phyloP scores from a whole-genome alignment of 1,139 yeast species.

The Saccharomyces hybrid region DNA sequence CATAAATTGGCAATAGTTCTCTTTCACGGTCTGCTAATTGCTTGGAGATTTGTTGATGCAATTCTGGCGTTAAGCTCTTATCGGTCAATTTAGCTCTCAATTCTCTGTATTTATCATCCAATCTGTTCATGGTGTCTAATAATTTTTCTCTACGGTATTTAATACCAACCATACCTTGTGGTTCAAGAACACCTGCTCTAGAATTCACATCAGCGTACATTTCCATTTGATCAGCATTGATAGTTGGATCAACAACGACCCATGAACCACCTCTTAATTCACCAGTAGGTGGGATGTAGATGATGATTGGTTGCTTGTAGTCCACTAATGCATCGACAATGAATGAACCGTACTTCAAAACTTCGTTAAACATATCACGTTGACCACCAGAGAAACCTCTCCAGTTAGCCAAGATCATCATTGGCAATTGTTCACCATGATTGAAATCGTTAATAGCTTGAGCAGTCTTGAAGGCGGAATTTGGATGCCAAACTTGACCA shows the following conservation, averaged over 20 bases:
- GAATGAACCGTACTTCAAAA: slow-evolving; percentile 89
- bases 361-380: slow-evolving; percentile 98
- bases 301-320: slow-evolving; percentile 92
- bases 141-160: slow-evolving; percentile 92
- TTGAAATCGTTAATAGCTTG: slow-evolving; percentile 97
- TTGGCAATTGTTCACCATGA: slow-evolving; percentile 93
- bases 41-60: slow-evolving; percentile 55
- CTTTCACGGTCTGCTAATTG: slow-evolving; percentile 73
- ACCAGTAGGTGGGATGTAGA: slow-evolving; percentile 95
- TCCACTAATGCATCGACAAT: slow-evolving; percentile 96
- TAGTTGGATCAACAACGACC: slow-evolving; percentile 98
- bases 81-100: slow-evolving; percentile 54
- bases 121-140: slow-evolving; percentile 79
- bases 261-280: slow-evolving; percentile 99
- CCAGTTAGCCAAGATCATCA: slow-evolving; percentile 98
- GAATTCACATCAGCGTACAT: slow-evolving; percentile 96
- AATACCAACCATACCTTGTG: slow-evolving; percentile 98
- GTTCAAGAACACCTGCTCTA: slow-evolving; percentile 96
- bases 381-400: slow-evolving; percentile 99
- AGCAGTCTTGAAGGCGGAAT: slow-evolving; percentile 98
- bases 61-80: slow-evolving; percentile 51
- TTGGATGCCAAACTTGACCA: slow-evolving; percentile 99
- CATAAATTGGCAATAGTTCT: slow-evolving; percentile 74
- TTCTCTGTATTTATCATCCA: slow-evolving; percentile 67
- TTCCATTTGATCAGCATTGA: slow-evolving; percentile 95